These are phyloP conservation scores for Vachellia pachyceras DNA, from an alignment of 306 rosid species.

Conservation along the genomic window DNA sequence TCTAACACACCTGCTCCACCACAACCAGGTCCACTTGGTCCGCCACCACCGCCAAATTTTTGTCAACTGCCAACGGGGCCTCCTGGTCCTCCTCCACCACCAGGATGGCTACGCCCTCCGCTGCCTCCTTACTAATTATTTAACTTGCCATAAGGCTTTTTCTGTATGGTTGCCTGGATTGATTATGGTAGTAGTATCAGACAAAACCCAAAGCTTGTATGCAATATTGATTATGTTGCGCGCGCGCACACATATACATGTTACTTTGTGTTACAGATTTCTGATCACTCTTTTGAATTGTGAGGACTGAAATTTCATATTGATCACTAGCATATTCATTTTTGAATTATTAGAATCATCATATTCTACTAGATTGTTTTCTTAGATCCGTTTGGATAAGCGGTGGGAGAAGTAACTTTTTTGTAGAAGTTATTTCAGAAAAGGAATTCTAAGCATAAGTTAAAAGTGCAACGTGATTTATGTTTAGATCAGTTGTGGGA, in stretches of 20 bases:
- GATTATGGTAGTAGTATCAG: not conserved
- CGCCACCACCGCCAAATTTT: not conserved
- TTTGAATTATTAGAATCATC: not conserved
- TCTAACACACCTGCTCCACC: too few species aligned
- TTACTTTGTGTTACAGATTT: not conserved
- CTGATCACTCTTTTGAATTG: not conserved
- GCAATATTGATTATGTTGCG: not conserved
- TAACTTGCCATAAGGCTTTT: not conserved
- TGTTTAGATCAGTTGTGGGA: too few species aligned
- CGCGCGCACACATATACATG: too few species aligned
- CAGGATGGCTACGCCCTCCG: not conserved
- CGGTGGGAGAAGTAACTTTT: not conserved
- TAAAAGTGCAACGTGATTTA: too few species aligned
- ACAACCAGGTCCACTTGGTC: not conserved
- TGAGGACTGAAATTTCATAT: not conserved
- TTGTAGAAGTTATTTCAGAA: not conserved
- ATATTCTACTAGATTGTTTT: not conserved
- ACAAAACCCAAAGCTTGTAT: not conserved
- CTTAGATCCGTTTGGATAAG: too few species aligned
- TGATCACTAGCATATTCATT: not conserved
- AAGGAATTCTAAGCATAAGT: not conserved
- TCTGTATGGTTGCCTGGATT: not conserved
- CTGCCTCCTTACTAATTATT: not conserved
- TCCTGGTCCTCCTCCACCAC: not conserved
- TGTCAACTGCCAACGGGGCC: not conserved